phyloP scores from a whole-genome alignment of 169 alveolate species.

The Blepharisma undulans region DNA sequence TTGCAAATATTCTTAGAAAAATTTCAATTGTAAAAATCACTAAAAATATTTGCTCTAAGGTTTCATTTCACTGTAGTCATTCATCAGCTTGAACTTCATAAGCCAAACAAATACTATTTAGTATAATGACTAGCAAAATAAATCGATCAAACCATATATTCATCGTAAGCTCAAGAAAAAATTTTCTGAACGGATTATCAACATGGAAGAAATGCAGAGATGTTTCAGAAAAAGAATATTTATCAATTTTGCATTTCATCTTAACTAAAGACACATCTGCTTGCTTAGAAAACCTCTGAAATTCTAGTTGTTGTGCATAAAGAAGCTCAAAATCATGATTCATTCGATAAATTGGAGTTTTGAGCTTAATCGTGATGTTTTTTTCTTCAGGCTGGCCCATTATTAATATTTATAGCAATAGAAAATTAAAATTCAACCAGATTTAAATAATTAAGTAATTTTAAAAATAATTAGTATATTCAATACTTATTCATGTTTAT shows the following conservation, averaged over 20 bases:
- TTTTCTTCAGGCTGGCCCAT: not conserved
- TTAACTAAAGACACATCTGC: not conserved
- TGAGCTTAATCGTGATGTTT: not conserved
- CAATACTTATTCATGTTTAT: no score
- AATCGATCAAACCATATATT: constrained; percentile 15
- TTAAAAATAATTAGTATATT: no score
- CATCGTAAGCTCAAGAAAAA: not conserved
- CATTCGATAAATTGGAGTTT: not conserved
- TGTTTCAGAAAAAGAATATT: not conserved
- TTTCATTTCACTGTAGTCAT: not conserved
- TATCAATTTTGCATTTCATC: not conserved
- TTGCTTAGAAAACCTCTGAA: not conserved
- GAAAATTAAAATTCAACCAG: not conserved
- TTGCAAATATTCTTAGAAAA: constrained; percentile 42
- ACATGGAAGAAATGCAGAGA: not conserved
- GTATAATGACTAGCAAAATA: constrained; percentile 5
- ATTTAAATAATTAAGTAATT: no score
- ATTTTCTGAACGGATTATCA: not conserved
- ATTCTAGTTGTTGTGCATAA: constrained; percentile 8
- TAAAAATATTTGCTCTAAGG: constrained; percentile 10
- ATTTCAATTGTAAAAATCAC: constrained; percentile 39
- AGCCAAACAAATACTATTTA: constrained; percentile 7
- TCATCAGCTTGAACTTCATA: not conserved
- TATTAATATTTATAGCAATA: not conserved
- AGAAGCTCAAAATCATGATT: constrained; percentile 31